Base-by-base conservation (phyloP, 225 moss, liverwort and hornwort genomes). In the Pleurozium schreberi region DNA sequence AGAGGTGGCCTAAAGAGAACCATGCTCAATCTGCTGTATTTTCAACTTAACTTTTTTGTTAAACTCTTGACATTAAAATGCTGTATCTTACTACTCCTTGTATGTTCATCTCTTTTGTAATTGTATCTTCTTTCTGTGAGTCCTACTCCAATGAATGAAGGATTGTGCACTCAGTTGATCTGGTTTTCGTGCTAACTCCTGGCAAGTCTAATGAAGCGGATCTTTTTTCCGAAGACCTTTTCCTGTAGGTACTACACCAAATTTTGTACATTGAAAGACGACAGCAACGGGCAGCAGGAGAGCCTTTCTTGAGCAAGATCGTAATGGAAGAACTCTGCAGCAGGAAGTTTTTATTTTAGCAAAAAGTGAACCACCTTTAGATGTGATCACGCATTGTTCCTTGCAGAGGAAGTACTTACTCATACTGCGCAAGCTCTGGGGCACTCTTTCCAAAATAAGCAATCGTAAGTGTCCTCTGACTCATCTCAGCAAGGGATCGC, bases 11-110 rank as follows among this genome's bases (percentile, higher is more conserved):
- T 82, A 12, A n/a, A 71, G 59, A 71, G 86, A 83, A 61, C 40
- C 80, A 57, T 84, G 63, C 86, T 67, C 50, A 86, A 88, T 80
- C 73, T 92, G 42, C 58, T 90, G 90, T 92, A 88, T 27, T 87
- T 87, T 76, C 40, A 33, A 23, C 77, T 63, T 36, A 49, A 57
- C 73, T 83, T 88, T 87, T 64, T 59, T 83, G 73, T 70, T 30
- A 25, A 88, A 57, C 59, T 71, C 42, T 25, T 90, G 73, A 25
- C 52, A 73, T 66, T 16, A 50, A 49, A 86, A 59, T 79, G 58
- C 40, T 90, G 14, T 55, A 75, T 68, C 52, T 55, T 87, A 70
- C 18, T 14, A 63, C 36, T 36, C 30, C 49, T 36, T 63, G 40
- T 20, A 25, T 80, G 59, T 34, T 69, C 59, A 23, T 85, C 52